Percentiles rank a stretch among this genome's conserved stretches.
These are phyloP conservation scores for Kwoniella europaea DNA, from an alignment of 768 basidiomycete species.

Conservation along the genomic window DNA sequence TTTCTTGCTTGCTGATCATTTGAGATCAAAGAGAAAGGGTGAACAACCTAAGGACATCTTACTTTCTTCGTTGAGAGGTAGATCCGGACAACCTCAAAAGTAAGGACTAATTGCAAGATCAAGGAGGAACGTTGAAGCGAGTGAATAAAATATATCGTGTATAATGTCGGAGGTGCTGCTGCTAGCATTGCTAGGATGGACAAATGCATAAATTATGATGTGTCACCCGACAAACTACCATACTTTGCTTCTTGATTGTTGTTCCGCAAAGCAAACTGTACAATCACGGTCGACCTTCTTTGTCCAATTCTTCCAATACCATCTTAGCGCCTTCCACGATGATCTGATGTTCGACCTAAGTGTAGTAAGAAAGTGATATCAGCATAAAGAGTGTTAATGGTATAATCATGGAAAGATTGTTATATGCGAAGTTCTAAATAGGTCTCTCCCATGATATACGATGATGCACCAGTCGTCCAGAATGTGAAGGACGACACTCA, in stretches of 20 bases:
- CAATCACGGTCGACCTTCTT: conserved; percentile 19
- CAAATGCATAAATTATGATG: not conserved
- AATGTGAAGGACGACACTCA: conserved; percentile 26
- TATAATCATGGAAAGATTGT: no score
- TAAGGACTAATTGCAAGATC: not conserved
- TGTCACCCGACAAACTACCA: not conserved
- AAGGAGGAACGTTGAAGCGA: no score
- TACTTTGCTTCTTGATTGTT: conserved; percentile 1
- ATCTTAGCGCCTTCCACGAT: conserved; percentile 83
- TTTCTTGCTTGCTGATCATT: conserved; percentile 79
- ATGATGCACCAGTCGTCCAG: no score
- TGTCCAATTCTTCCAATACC: conserved; percentile 63
- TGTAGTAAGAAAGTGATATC: no score
- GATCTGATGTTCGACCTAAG: conserved; percentile 76
- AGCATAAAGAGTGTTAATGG: not conserved
- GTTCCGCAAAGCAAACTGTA: not conserved
- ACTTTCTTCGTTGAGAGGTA: conserved; percentile 44
- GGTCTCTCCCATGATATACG: no score
- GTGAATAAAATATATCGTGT: not conserved
- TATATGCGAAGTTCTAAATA: no score
- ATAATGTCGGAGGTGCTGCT: not conserved
- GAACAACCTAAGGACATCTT: conserved; percentile 54
- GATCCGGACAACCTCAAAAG: conserved; percentile 7
- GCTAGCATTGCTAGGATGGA: no score
- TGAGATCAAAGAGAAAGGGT: conserved; percentile 69